These are phyloP conservation scores for Panaeolus papilionaceus DNA, from an alignment of 768 basidiomycete species.

Conservation along the genomic window DNA sequence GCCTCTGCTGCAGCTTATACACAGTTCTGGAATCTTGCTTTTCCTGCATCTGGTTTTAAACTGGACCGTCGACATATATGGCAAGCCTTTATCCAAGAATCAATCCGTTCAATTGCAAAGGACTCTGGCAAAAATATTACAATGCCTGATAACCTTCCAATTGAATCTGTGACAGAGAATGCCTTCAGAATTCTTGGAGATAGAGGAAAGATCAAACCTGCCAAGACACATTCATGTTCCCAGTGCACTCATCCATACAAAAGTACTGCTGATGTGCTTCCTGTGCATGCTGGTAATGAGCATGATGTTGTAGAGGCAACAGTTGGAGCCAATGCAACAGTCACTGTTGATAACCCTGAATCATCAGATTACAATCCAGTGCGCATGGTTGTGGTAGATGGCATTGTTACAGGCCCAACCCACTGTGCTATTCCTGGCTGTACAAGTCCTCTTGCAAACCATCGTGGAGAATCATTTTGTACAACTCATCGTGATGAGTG, in stretches of 20 bases:
- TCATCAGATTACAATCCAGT: neutral
- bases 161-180: too few species aligned
- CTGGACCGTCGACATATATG: conserved; percentile 21
- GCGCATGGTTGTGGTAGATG: conserved; percentile 5
- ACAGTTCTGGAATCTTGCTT: conserved; percentile 27
- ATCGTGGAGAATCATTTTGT: conserved; percentile 23
- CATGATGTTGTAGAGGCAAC: conserved; percentile 1
- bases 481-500: neutral
- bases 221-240: conserved; percentile 11
- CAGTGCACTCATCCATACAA: conserved; percentile 7
- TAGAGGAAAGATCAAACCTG: neutral
- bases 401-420: conserved; percentile 12
- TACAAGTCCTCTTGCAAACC: conserved; percentile 21
- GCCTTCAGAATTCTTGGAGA: conserved; percentile 15
- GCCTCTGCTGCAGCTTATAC: conserved; percentile 28
- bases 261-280: neutral
- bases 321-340: too few species aligned
- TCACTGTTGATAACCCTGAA: too few species aligned
- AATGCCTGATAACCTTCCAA: neutral
- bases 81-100: conserved; percentile 29
- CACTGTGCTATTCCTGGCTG: conserved; percentile 10
- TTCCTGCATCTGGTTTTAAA: neutral
- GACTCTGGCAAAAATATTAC: too few species aligned
- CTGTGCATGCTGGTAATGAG: neutral
- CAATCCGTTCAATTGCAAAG: neutral